Conservation (phyloP, 2,329 filamentous ascomycete species). For the Ceratocystis cacaofunesta region DNA sequence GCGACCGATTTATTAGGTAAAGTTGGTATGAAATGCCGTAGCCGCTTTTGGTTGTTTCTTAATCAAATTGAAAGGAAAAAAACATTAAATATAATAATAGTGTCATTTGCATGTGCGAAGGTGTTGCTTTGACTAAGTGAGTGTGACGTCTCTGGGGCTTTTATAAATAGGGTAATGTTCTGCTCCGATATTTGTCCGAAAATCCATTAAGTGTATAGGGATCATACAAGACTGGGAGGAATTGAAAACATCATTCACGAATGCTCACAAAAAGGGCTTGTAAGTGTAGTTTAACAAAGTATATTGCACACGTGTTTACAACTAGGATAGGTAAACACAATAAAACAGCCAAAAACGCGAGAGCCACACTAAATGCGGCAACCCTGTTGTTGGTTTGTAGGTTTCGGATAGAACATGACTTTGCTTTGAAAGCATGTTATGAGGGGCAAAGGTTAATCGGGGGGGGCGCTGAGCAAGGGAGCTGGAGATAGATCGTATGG, state of each 20-base stretch:
- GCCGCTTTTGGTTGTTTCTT: slow-evolving; percentile 13
- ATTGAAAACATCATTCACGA: not conserved
- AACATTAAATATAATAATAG: not conserved
- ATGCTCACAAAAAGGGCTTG: not conserved
- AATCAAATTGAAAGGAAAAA: not conserved
- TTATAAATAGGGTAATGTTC: not conserved
- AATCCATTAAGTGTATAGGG: not conserved
- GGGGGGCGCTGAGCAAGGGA: not conserved
- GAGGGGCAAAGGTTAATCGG: not conserved
- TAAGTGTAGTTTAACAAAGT: slow-evolving; percentile 5
- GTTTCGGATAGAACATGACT: not conserved
- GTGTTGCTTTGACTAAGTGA: not conserved
- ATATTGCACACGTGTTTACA: slow-evolving; percentile 29
- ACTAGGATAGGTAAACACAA: slow-evolving; percentile 35
- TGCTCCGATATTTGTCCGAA: not conserved
- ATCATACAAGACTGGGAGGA: no score
- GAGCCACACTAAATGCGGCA: not conserved
- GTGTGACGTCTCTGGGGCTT: not conserved
- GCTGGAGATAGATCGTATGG: not conserved
- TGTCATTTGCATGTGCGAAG: not conserved
- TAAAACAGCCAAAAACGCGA: slow-evolving; percentile 29
- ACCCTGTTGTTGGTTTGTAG: not conserved
- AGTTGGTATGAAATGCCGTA: not conserved
- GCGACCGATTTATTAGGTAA: slow-evolving; percentile 28
- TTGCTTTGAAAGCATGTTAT: not conserved